These are phyloP conservation scores for Fistulina hepatica DNA, from an alignment of 1,284 basidiomycete species.

Conservation along the genomic window DNA sequence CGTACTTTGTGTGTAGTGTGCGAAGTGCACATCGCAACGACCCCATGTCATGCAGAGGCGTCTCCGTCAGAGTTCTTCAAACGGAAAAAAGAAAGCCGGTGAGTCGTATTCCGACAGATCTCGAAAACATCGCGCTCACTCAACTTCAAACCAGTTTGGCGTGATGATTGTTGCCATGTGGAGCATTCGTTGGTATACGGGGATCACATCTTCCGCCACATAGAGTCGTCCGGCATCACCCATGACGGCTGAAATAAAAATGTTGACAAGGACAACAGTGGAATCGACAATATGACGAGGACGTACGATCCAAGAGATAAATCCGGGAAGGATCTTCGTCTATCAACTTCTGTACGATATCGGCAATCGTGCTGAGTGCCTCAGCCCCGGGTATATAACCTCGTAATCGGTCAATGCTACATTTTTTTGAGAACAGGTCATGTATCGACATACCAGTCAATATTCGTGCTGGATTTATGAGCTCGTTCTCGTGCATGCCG, in stretches of 20 bases:
- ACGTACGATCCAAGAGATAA: conserved; percentile 86
- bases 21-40: conserved; percentile 63
- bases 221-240: conserved; percentile 86
- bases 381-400: conserved; percentile 88
- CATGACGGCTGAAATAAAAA: conserved; percentile 61
- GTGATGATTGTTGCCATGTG: conserved; percentile 83
- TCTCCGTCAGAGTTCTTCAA: conserved; percentile 61
- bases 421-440: background rate
- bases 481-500: conserved; percentile 54
- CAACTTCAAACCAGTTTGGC: conserved; percentile 97
- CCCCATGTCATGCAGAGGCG: conserved; percentile 50
- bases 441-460: conserved; percentile 58
- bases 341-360: conserved; percentile 53
- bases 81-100: conserved; percentile 4
- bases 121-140: no score
- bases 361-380: conserved; percentile 57
- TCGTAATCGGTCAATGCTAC: conserved; percentile 13
- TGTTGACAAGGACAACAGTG: conserved; percentile 3
- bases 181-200: conserved; percentile 78
- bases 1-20: conserved; percentile 65
- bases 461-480: conserved; percentile 53
- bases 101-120: conserved; percentile 13
- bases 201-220: conserved; percentile 80
- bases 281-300: conserved; percentile 2
- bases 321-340: conserved; percentile 48